These are phyloP conservation scores for Rhynchospora pubera DNA, from an alignment of 176 grass and related monocot genomes.

Conservation along the genomic window DNA sequence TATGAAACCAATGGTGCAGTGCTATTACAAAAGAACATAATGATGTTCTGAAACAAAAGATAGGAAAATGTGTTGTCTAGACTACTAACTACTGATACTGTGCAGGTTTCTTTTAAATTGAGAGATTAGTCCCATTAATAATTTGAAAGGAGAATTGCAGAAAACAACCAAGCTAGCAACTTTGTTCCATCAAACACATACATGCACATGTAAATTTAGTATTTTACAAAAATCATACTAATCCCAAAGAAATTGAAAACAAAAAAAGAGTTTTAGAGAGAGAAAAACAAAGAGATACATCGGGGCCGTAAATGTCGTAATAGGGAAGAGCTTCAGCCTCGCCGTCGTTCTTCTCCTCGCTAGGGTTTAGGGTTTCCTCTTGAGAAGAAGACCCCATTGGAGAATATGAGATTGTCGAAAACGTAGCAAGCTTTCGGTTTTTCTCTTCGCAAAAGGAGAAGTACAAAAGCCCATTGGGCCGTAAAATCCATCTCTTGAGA, in stretches of 20 bases:
- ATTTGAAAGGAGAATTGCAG: background rate
- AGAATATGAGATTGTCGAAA: background rate
- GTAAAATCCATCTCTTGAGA: background rate
- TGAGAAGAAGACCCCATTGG: slow-evolving; percentile 17
- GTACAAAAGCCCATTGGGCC: background rate
- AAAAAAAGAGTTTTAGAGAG: background rate
- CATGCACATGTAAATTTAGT: background rate
- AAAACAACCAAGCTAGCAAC: background rate
- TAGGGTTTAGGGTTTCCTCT: slow-evolving; percentile 23
- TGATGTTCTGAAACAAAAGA: background rate
- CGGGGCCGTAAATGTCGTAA: slow-evolving; percentile 50
- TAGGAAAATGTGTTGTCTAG: background rate
- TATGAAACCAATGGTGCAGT: too few relatives aligned
- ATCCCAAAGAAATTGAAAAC: background rate
- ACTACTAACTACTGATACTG: background rate
- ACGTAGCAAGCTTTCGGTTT: background rate
- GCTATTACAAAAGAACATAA: too few relatives aligned
- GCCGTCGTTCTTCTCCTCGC: background rate
- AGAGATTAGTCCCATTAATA: background rate
- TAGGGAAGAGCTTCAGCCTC: slow-evolving; percentile 15
- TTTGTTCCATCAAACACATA: background rate
- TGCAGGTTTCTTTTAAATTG: background rate
- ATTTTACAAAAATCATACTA: background rate
- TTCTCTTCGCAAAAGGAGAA: background rate
- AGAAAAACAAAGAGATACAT: background rate